A percentile compares a stretch with the other conserved stretches of the same genome.
These are phyloP conservation scores for Flaveria floridana DNA, from an alignment of 140 eudicot genomes.

Conservation along the genomic window DNA sequence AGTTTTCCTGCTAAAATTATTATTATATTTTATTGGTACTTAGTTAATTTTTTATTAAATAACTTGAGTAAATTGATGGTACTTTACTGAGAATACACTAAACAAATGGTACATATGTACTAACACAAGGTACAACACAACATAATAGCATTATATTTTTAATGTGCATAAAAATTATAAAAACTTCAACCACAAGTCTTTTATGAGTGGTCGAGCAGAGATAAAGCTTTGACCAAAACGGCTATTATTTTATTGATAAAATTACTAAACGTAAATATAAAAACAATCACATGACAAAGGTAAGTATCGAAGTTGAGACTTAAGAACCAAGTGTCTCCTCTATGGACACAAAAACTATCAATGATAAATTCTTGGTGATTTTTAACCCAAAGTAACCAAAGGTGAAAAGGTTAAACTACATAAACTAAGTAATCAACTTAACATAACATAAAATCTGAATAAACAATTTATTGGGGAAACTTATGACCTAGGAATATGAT, in stretches of 20 bases:
- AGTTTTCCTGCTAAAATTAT: background rate
- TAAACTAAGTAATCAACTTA: no score
- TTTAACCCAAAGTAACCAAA: no score
- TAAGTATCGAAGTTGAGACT: no score
- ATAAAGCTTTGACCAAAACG: slow-evolving; percentile 1
- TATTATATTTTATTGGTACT: background rate
- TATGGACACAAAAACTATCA: no score
- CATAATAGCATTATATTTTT: slow-evolving; percentile 13
- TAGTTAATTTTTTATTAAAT: background rate
- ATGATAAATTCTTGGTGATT: no score
- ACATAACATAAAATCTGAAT: no score
- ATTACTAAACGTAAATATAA: no score
- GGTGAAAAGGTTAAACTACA: no score
- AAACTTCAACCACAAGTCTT: slow-evolving; percentile 21
- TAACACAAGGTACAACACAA: slow-evolving; percentile 23
- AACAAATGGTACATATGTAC: slow-evolving; percentile 25
- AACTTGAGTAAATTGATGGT: background rate
- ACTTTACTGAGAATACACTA: background rate
- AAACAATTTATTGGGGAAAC: no score
- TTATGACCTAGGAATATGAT: no score
- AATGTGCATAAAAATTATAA: background rate
- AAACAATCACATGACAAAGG: no score
- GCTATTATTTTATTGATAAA: background rate
- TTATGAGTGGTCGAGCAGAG: slow-evolving; percentile 7
- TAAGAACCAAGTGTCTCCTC: no score